Base-by-base conservation (phyloP, 139 green algal species). In the Chlorella sp. region DNA sequence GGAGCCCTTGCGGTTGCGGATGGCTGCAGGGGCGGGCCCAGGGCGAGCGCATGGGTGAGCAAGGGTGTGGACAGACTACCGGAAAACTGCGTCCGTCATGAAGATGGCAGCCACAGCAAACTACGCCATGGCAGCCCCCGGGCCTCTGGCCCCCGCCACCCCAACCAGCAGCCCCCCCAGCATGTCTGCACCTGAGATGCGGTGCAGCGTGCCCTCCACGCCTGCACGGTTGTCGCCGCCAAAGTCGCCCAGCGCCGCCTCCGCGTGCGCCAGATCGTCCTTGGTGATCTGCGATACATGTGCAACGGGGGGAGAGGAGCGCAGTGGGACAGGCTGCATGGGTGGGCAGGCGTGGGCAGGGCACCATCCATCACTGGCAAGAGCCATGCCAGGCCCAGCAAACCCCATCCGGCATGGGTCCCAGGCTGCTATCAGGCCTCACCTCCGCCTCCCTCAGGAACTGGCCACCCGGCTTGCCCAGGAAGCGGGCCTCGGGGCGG, bases 151-250 rank as follows among this genome's bases (percentile, higher is more conserved):
- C 11, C 7, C 44, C 44, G 44, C 44, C 44, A 7, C 7, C 44
- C 7, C 7, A 7, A 11, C 44, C 44, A 55, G 44, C 44, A 55
- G 44, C 44, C 7, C 7, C 7, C 44, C 7, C 44, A 55, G 44
- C 44, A 7, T 11, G 11, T 11, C 20, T n/a, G n/a, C 69, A 76
- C 69, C 69, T n/a, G 74, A 91, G 84, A 98, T 98, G 74, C 94
- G 91, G 81, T 98, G 91, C 84, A 98, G 88, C 57, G 94, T 98
- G 39, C 94, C 86, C 62, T 91, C 83, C 28, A 98, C 90, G 1
- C 94, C 94, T 41, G 95, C 95, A 30, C 95, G 87, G 86, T 98
- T 98, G 80, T 98, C 95, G 20, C 92, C 93, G 25, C 95, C 95
- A 91, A 98, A 98, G n/a, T 94, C 88, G 30, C 95, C 95, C 23